Evolutionary conservation across 2,329 filamentous ascomycete genomes (phyloP).

Genomic region (Coniella lustricola): DNA sequence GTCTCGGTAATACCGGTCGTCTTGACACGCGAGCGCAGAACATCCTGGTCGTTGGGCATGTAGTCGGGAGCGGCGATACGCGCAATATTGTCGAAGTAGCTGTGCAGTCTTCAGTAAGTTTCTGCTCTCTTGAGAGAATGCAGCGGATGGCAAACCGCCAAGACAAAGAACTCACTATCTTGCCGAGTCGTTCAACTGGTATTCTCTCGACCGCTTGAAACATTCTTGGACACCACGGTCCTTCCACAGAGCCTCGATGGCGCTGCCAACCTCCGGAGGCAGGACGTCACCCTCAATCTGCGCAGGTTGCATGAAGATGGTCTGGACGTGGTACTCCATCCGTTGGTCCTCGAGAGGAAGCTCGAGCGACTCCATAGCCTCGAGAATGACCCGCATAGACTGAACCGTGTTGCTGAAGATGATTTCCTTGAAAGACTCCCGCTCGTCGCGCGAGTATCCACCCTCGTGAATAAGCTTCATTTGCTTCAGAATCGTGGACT

Average conservation of each 20-base stretch:
- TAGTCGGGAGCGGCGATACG: conserved; percentile 88
- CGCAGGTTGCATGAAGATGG: conserved; percentile 96
- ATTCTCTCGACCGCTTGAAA: conserved; percentile 92
- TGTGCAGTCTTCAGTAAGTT: conserved; percentile 36
- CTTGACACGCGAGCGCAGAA: conserved; percentile 92
- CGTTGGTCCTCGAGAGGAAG: conserved; percentile 84
- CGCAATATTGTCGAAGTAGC: conserved; percentile 93
- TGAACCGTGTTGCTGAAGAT: conserved; percentile 66
- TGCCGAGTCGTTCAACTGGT: conserved; percentile 92
- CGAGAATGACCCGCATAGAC: conserved; percentile 62
- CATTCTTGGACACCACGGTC: conserved; percentile 89
- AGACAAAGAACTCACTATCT: conserved; percentile 90
- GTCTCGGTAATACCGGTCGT: conserved; percentile 97
- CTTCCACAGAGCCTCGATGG: conserved; percentile 88
- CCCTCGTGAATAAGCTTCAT: conserved; percentile 99
- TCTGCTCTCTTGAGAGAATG: neutral
- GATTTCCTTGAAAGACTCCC: conserved; percentile 64
- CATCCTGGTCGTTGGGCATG: conserved; percentile 91
- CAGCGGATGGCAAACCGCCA: too few relatives aligned
- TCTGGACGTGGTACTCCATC: conserved; percentile 96
- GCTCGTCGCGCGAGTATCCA: conserved; percentile 88
- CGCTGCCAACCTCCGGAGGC: conserved; percentile 87
- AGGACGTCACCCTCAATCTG: conserved; percentile 94
- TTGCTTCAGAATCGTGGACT: conserved; percentile 91
- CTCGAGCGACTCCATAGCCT: conserved; percentile 63